phyloP scores from a whole-genome alignment of 2,329 filamentous ascomycete species.

The Beauveria rudraprayagi region DNA sequence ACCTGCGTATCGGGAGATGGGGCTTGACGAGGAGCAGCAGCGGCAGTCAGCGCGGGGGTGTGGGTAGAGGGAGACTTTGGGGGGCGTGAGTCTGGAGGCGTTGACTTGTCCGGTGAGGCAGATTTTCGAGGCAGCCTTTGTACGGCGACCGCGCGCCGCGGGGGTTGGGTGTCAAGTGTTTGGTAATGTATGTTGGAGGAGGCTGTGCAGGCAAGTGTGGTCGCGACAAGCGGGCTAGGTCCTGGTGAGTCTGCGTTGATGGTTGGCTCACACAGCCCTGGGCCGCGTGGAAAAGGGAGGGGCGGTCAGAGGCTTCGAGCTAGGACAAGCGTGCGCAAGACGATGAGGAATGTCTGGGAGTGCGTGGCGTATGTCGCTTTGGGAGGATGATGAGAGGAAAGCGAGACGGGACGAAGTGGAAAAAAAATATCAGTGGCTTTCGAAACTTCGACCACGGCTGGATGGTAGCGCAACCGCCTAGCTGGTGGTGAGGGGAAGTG shows the following conservation, averaged over 20 bases:
- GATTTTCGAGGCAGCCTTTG: slow-evolving; percentile 38
- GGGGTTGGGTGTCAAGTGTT: neutral
- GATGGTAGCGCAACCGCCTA: neutral
- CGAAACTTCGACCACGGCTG: neutral
- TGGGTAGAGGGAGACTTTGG: neutral
- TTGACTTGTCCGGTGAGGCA: slow-evolving; percentile 24
- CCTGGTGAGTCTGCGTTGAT: neutral
- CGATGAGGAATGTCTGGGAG: neutral
- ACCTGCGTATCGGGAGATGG: slow-evolving; percentile 6
- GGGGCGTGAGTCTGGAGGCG: neutral
- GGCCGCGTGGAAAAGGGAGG: slow-evolving; percentile 21
- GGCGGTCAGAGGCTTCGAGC: slow-evolving; percentile 9
- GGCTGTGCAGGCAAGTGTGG: slow-evolving; percentile 33
- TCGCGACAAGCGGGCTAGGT: slow-evolving; percentile 20
- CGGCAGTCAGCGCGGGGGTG: neutral
- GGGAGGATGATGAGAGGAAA: neutral
- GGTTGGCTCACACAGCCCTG: slow-evolving; percentile 8
- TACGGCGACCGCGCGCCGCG: slow-evolving; percentile 31
- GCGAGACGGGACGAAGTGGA: neutral
- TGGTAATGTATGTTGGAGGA: slow-evolving; percentile 10
- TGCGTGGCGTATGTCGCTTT: neutral
- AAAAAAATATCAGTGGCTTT: neutral
- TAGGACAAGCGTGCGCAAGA: neutral
- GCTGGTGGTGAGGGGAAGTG: slow-evolving; percentile 3
- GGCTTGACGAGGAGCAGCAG: neutral